A percentile compares a stretch with the other conserved stretches of the same genome.
These are phyloP conservation scores for Suillus variegatus DNA, from an alignment of 768 basidiomycete genomes.

Conservation along the genomic window DNA sequence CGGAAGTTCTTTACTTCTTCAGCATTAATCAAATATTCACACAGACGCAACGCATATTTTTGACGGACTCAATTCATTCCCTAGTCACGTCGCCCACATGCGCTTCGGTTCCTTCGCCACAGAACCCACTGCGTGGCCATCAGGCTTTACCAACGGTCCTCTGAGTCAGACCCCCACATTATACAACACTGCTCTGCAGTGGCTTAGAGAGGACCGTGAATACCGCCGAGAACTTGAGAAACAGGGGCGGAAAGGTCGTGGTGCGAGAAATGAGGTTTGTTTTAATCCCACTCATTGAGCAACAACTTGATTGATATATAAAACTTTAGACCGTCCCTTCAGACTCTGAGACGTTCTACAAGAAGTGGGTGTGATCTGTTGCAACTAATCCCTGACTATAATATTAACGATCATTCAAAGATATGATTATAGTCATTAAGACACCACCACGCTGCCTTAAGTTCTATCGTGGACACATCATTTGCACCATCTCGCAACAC, in stretches of 20 bases:
- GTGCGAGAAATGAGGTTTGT: constrained; percentile 60
- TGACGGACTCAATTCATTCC: constrained; percentile 88
- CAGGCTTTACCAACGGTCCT: constrained; percentile 32
- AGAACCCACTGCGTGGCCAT: constrained; percentile 71
- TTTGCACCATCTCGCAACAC: constrained; percentile 10
- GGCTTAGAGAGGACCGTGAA: constrained; percentile 85
- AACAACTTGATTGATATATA: constrained; percentile 3
- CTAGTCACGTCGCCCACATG: constrained; percentile 93
- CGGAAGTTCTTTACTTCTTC: constrained; percentile 12
- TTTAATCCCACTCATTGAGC: background rate
- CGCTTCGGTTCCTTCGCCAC: constrained; percentile 75
- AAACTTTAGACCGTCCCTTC: constrained; percentile 54
- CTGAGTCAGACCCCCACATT: constrained; percentile 34
- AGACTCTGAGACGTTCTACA: constrained; percentile 85
- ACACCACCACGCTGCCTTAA: background rate
- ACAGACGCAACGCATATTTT: constrained; percentile 97
- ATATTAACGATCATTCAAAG: constrained; percentile 29
- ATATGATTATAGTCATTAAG: constrained; percentile 48
- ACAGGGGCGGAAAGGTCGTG: constrained; percentile 57
- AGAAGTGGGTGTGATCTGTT: constrained; percentile 53
- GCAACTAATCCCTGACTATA: background rate
- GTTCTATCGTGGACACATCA: background rate
- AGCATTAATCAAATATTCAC: constrained; percentile 9
- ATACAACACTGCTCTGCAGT: constrained; percentile 76
- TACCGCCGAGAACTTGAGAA: constrained; percentile 59